Evolutionary conservation across 208 protist species (phyloP).

Genomic region (Giardia duodenalis): DNA sequence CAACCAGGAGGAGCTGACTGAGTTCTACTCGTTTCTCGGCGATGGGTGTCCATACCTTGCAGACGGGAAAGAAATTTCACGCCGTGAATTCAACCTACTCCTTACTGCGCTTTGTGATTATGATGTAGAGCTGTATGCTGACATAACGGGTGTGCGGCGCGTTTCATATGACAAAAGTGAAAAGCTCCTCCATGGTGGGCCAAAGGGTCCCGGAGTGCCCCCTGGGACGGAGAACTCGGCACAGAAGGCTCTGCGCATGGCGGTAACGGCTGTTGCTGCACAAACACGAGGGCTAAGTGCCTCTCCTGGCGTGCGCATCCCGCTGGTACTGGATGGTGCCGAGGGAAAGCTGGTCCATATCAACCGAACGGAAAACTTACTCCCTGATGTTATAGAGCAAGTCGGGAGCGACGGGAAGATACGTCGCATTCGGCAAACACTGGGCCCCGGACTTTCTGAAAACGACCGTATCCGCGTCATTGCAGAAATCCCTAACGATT

Average conservation of each 20-base stretch:
- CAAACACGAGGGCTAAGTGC: no score
- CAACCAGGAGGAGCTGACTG: background rate
- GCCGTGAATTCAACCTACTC: background rate
- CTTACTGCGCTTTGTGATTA: background rate
- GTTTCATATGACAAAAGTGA: no score
- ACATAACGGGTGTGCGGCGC: background rate
- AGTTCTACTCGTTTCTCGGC: background rate
- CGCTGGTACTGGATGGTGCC: no score
- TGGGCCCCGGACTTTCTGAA: background rate
- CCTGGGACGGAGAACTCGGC: background rate
- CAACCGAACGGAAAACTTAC: no score
- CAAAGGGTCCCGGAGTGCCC: no score
- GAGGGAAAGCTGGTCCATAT: no score
- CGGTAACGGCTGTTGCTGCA: no score
- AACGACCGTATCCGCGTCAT: background rate
- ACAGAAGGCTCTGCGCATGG: no score
- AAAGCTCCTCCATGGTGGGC: no score
- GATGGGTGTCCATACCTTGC: background rate
- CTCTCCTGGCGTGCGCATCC: no score
- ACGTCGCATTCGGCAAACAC: background rate
- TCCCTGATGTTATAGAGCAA: no score
- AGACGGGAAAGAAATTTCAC: constrained; percentile 18
- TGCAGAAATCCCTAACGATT: background rate
- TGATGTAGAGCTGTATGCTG: background rate
- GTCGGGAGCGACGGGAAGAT: no score